Evolutionary conservation across 768 basidiomycete genomes (phyloP).

Genomic region (Termitomyces sp.): DNA sequence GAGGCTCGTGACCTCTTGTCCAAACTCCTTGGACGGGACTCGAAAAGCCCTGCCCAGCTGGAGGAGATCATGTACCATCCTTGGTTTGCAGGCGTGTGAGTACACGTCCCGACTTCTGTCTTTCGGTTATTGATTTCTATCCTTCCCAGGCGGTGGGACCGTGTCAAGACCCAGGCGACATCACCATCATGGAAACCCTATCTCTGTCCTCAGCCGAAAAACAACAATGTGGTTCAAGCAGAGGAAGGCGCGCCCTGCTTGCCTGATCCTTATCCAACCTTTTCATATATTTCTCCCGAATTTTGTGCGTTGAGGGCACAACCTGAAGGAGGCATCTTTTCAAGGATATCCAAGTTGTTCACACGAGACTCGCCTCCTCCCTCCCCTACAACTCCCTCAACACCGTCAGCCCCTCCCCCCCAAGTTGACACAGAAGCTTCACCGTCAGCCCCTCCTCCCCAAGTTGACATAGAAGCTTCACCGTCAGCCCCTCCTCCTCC

Average conservation of each 20-base stretch:
- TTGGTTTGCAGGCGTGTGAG: slow-evolving; percentile 11
- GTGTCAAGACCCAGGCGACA: neutral
- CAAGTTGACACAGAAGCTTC: neutral
- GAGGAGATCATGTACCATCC: slow-evolving; percentile 2
- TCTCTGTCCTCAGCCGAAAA: neutral
- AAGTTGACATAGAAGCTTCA: neutral
- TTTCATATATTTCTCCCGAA: neutral
- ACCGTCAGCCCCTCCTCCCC: neutral
- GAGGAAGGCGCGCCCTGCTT: neutral
- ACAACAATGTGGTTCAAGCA: rapidly evolving
- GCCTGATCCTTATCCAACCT: neutral
- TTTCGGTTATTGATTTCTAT: neutral
- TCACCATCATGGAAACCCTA: slow-evolving; percentile 4
- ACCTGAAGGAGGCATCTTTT: neutral
- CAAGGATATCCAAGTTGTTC: neutral
- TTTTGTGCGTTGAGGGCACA: neutral
- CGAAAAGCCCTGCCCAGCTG: neutral
- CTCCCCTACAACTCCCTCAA: neutral
- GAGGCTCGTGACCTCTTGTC: neutral
- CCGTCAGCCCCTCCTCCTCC: neutral
- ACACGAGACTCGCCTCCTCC: neutral
- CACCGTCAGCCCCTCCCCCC: neutral
- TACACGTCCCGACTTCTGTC: neutral
- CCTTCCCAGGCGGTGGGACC: slow-evolving; percentile 1
- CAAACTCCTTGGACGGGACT: neutral